These are phyloP conservation scores for Spirogloea muscicola DNA, from an alignment of 139 green algal genomes.

Conservation along the genomic window DNA sequence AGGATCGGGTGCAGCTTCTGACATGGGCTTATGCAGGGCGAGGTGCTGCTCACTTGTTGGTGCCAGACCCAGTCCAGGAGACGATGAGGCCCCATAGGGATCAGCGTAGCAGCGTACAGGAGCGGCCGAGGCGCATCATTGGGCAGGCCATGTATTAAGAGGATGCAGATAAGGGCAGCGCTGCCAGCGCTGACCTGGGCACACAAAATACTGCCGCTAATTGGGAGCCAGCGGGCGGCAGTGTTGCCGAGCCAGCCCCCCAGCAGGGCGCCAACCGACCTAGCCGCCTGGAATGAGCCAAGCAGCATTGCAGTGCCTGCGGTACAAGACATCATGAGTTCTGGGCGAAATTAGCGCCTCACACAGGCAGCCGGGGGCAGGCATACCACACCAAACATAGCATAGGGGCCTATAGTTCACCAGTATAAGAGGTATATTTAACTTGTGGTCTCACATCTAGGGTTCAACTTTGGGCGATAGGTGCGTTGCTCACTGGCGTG, in stretches of 20 bases:
- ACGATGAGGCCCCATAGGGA: constrained; percentile 64
- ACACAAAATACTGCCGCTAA: constrained; percentile 36
- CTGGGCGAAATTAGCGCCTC: too few species aligned
- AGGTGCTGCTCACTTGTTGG: constrained; percentile 68
- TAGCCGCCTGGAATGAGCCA: constrained; percentile 12
- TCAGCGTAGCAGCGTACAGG: constrained; percentile 57
- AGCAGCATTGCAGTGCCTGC: constrained; percentile 44
- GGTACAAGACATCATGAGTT: too few species aligned
- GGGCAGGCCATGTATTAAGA: constrained; percentile 43
- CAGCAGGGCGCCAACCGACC: constrained; percentile 56
- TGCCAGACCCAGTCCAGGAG: constrained; percentile 61
- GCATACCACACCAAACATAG: too few species aligned
- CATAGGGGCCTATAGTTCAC: too few species aligned
- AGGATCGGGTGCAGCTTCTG: too few species aligned
- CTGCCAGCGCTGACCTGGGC: constrained; percentile 30
- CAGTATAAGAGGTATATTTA: too few species aligned
- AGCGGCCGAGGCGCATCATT: constrained; percentile 6
- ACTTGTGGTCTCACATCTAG: too few species aligned
- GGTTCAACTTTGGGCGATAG: too few species aligned
- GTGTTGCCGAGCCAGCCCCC: constrained; percentile 67
- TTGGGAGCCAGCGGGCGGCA: background rate
- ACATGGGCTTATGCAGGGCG: too few species aligned
- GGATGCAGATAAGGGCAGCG: constrained; percentile 3
- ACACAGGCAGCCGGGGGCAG: too few species aligned
- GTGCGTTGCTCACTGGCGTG: too few species aligned